Percentiles rank a stretch among this genome's conserved stretches.
phyloP scores from a whole-genome alignment of 129 eudicot species.

The Erigeron canadensis region DNA sequence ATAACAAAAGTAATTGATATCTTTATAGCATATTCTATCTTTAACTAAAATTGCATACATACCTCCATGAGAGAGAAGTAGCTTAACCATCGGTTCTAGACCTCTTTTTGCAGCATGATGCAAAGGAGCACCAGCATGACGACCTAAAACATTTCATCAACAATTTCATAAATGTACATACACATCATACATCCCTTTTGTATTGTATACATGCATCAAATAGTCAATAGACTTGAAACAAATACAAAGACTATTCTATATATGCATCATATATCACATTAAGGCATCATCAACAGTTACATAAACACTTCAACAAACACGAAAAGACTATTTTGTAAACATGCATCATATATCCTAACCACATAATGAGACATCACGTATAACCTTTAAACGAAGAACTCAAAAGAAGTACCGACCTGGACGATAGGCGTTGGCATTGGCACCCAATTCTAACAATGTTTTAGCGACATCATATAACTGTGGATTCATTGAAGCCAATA shows the following conservation, averaged over 20 bases:
- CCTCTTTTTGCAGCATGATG: conserved; percentile 98
- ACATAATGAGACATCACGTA: neutral
- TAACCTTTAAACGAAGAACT: neutral
- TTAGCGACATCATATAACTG: conserved; percentile 63
- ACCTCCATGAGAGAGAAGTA: conserved; percentile 91
- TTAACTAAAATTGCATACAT: conserved; percentile 28
- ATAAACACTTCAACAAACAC: neutral
- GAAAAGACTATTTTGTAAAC: neutral
- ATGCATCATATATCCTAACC: neutral
- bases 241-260: neutral
- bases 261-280: neutral
- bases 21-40: neutral
- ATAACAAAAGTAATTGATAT: neutral
- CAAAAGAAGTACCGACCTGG: conserved; percentile 42
- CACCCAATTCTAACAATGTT: conserved; percentile 87
- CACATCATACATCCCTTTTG: neutral
- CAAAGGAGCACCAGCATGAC: conserved; percentile 83
- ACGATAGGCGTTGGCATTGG: conserved; percentile 78
- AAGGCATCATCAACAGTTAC: neutral
- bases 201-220: neutral
- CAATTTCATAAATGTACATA: neutral
- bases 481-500: conserved; percentile 74
- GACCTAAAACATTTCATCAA: conserved; percentile 41
- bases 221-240: neutral
- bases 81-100: conserved; percentile 67